These are phyloP conservation scores for Boletus mariae DNA, from an alignment of 1,284 basidiomycete genomes.

Conservation along the genomic window DNA sequence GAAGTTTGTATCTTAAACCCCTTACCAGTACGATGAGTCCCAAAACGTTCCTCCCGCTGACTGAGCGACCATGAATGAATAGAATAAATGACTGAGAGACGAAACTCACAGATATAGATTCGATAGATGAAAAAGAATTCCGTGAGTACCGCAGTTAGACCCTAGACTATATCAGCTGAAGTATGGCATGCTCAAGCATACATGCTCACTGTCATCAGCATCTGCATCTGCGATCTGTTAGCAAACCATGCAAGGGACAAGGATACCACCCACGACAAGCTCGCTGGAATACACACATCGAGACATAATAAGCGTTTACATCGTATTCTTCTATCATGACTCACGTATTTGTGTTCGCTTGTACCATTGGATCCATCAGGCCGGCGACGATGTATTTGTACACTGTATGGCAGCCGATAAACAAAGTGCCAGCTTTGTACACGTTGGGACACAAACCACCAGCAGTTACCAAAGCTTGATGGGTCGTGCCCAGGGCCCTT, in stretches of 20 bases:
- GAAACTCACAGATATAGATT: constrained; percentile 12
- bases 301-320: not conserved
- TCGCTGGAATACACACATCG: not conserved
- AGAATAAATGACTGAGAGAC: not conserved
- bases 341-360: not conserved
- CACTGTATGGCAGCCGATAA: not conserved
- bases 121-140: constrained; percentile 18
- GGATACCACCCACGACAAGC: not conserved
- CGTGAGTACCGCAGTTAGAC: constrained; percentile 1
- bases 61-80: constrained; percentile 3
- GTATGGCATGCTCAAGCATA: no score
- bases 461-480: not conserved
- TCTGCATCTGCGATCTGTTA: not conserved
- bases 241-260: not conserved
- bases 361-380: not conserved
- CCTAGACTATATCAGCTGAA: constrained; percentile 7
- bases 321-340: not conserved
- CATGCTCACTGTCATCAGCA: not conserved
- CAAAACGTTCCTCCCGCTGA: constrained; percentile 4
- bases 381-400: constrained; percentile 1
- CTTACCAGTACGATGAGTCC: constrained; percentile 10
- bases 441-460: not conserved
- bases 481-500: constrained; percentile 1
- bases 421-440: no score
- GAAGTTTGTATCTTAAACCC: not conserved